These are phyloP conservation scores for Fusarium solani-melongenae DNA, from an alignment of 2,329 filamentous ascomycete genomes.

Conservation along the genomic window DNA sequence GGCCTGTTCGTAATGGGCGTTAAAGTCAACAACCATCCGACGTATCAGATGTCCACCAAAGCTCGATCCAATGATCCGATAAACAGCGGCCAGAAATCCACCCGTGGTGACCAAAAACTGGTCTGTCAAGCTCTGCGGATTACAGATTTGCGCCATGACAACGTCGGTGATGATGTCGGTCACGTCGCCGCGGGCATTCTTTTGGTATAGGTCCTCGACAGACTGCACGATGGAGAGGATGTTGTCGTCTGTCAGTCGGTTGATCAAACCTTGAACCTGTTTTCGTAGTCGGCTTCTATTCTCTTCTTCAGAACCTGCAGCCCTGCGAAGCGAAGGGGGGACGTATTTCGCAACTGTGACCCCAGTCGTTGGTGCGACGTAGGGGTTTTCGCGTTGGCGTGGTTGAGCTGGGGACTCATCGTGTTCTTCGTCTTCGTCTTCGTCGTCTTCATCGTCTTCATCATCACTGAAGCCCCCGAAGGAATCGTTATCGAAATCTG, in stretches of 20 bases:
- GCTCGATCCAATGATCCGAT: slow-evolving; percentile 87
- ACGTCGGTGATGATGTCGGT: slow-evolving; percentile 83
- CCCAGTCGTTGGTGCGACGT: slow-evolving; percentile 75
- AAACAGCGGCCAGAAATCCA: slow-evolving; percentile 88
- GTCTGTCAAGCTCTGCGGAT: slow-evolving; percentile 81
- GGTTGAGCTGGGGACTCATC: slow-evolving; percentile 51
- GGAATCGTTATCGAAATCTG: slow-evolving; percentile 47
- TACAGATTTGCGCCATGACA: slow-evolving; percentile 81
- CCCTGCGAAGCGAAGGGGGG: slow-evolving; percentile 82
- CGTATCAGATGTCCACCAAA: slow-evolving; percentile 91
- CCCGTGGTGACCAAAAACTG: slow-evolving; percentile 92
- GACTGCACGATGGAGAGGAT: slow-evolving; percentile 85
- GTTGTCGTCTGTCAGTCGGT: slow-evolving; percentile 92
- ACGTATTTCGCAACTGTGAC: slow-evolving; percentile 78
- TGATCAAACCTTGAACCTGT: slow-evolving; percentile 88
- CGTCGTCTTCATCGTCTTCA: slow-evolving; percentile 40
- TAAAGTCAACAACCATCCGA: slow-evolving; percentile 79
- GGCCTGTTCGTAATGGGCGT: slow-evolving; percentile 67
- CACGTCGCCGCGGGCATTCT: slow-evolving; percentile 87
- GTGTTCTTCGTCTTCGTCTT: slow-evolving; percentile 40
- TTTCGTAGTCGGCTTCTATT: slow-evolving; percentile 75
- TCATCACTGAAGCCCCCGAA: slow-evolving; percentile 56
- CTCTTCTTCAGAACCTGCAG: slow-evolving; percentile 73
- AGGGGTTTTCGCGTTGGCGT: slow-evolving; percentile 83
- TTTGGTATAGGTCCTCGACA: slow-evolving; percentile 84